Base-by-base conservation (phyloP, 176 grass and related monocot species). In the Elaeis guineensis region DNA sequence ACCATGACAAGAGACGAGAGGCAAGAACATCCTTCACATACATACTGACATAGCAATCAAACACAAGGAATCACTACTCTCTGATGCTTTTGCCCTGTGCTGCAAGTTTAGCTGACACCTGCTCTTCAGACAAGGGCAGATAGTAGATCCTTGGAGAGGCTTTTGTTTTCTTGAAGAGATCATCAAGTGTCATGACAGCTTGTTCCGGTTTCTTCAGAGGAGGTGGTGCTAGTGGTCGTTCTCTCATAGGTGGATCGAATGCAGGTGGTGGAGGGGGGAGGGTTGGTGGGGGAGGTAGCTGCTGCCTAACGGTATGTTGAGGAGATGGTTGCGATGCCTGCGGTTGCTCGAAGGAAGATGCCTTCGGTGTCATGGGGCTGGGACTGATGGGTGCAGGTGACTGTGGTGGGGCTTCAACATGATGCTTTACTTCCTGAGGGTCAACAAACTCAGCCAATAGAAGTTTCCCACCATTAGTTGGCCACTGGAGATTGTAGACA, bases 401-500 rank as follows among this genome's bases (percentile, higher is more conserved):
- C 21, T 75, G 78, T 5, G 71, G 61, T 61, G 85, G 85, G 9
- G 81, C 66, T 9, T 86, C 82, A 51, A 83, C 35, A 48, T 79
- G 81, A 29, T 75, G 66, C 69, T 93, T 98, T 48, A 98, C 88
- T 57, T 98, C 94, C 52, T 83, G 81, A 26, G 88, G 82, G 72
- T 98, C 85, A 66, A 98, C 85, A 76, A 98, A 98, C 70, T 98
- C 94, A 17, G 82, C 94, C 30, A 89, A 61, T 62, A 98, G 67
- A 61, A 81, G 80, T 72, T 98, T 98, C 21, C 88, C 94, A 54
- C 90, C 84, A 59, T 93, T 98, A 6, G 73, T 66, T 32, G 94
- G 94, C 94, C 94, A 98, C 81, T 98, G 87, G 64, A 98, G 79
- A 72, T 98, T 80, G 67, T 86, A 98, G 22, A 98, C 60, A 78